Conservation (phyloP, 176 grass and related monocot genomes). For the Zoysia pacifica region DNA sequence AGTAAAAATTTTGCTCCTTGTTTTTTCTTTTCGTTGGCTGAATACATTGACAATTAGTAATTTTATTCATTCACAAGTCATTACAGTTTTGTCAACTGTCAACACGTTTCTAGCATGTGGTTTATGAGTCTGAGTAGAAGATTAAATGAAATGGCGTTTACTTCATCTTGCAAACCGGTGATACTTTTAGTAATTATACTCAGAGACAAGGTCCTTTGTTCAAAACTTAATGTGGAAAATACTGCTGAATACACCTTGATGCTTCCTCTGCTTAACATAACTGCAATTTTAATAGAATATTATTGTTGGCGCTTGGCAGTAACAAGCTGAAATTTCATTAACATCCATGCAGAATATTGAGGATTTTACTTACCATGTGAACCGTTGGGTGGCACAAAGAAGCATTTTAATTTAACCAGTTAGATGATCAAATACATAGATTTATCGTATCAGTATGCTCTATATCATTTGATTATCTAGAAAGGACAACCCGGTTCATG, state of each 20-base stretch:
- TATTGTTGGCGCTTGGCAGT: not conserved
- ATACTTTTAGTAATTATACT: not conserved
- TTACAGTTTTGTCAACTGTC: not conserved
- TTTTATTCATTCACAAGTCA: slow-evolving; percentile 6
- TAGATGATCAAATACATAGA: not conserved
- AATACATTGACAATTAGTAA: not conserved
- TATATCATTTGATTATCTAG: no score
- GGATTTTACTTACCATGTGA: not conserved
- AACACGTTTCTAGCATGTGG: not conserved
- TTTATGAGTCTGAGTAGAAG: slow-evolving; percentile 1
- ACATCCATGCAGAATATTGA: not conserved
- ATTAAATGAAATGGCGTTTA: not conserved
- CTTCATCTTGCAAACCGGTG: slow-evolving; percentile 12
- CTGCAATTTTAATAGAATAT: not conserved
- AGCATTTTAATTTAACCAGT: not conserved
- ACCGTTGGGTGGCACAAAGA: not conserved
- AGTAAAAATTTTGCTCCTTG: not conserved
- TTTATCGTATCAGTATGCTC: no score
- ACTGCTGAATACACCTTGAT: not conserved
- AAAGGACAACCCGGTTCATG: no score
- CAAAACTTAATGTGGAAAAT: slow-evolving; percentile 5
- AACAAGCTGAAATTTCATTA: not conserved
- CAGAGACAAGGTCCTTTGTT: not conserved
- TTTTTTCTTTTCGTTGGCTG: not conserved
- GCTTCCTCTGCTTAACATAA: slow-evolving; percentile 17